phyloP scores from a whole-genome alignment of 2,329 filamentous ascomycete species.

The Dichotomopilus funicola region DNA sequence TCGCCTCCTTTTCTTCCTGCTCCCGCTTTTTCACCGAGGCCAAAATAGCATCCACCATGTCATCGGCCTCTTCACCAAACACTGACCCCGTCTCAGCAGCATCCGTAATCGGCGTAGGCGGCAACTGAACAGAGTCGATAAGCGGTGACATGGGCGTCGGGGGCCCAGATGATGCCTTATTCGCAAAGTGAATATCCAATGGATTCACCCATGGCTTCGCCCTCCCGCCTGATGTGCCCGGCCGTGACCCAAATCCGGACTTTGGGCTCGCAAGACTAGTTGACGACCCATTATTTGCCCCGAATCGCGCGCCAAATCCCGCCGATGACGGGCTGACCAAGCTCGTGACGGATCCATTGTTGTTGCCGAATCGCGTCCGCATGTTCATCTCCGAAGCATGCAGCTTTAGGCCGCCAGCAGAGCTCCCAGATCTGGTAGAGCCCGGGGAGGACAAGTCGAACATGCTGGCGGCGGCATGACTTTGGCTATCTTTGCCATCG shows the following conservation, averaged over 20 bases:
- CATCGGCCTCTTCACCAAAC: constrained; percentile 28
- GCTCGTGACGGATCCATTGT: constrained; percentile 24
- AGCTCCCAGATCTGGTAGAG: constrained; percentile 13
- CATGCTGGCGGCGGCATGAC: constrained; percentile 39
- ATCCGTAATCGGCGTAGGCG: constrained; percentile 18
- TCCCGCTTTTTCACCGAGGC: constrained; percentile 23
- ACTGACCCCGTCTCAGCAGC: constrained; percentile 25
- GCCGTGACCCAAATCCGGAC: constrained; percentile 26
- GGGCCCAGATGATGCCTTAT: constrained; percentile 23
- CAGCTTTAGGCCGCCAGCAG: constrained; percentile 24
- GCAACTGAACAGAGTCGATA: constrained; percentile 35
- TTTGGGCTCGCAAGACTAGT: constrained; percentile 26
- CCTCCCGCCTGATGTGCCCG: constrained; percentile 29
- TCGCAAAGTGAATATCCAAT: constrained; percentile 41
- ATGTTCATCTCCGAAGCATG: constrained; percentile 37
- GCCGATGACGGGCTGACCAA: constrained; percentile 23
- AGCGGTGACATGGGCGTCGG: constrained; percentile 34
- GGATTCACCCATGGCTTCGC: constrained; percentile 41
- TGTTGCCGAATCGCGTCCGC: constrained; percentile 31
- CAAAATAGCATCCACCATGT: constrained; percentile 25
- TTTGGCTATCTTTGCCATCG: constrained; percentile 31
- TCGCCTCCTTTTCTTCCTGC: constrained; percentile 15
- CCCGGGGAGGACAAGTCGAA: constrained; percentile 34
- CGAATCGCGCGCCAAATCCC: constrained; percentile 19
- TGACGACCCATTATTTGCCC: constrained; percentile 26